Conservation (phyloP, 2,329 filamentous ascomycete species). For the Dissoconium aciculare region DNA sequence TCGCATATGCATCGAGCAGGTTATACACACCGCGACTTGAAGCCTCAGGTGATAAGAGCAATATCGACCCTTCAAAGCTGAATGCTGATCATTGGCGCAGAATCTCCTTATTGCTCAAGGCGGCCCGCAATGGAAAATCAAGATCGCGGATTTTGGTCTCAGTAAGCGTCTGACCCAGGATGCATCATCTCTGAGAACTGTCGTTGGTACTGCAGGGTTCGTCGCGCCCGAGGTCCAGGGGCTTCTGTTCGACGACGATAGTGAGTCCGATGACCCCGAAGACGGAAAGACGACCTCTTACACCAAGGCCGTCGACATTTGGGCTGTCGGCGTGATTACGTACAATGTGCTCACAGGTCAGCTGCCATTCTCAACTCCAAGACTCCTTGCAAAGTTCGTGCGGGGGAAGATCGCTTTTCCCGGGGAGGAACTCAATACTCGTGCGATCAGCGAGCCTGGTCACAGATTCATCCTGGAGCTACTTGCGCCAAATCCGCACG, state of each 20-base stretch:
- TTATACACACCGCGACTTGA: slow-evolving; percentile 27
- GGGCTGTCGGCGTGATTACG: not conserved
- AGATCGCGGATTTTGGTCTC: slow-evolving; percentile 29
- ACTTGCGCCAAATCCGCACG: not conserved
- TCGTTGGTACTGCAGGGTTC: slow-evolving; percentile 2
- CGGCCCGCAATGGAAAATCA: slow-evolving; percentile 25
- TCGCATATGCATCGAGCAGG: slow-evolving; percentile 23
- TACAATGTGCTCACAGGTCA: not conserved
- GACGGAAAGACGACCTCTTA: not conserved
- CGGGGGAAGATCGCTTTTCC: not conserved
- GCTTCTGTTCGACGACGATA: not conserved
- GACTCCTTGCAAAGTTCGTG: not conserved
- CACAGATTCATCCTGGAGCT: not conserved
- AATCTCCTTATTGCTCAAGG: slow-evolving; percentile 22
- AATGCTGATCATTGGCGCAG: too few species aligned
- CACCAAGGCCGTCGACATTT: slow-evolving; percentile 1
- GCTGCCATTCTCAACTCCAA: not conserved
- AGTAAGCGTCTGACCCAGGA: slow-evolving; percentile 11
- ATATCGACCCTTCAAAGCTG: too few species aligned
- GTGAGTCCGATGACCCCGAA: not conserved
- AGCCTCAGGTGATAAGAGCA: slow-evolving; percentile 21
- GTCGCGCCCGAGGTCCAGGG: slow-evolving; percentile 2
- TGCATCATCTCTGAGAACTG: slow-evolving; percentile 2
- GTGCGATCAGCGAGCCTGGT: not conserved
- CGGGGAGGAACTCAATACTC: not conserved